Base-by-base conservation (phyloP, 257 asterid genomes). In the Paulownia fortunei region DNA sequence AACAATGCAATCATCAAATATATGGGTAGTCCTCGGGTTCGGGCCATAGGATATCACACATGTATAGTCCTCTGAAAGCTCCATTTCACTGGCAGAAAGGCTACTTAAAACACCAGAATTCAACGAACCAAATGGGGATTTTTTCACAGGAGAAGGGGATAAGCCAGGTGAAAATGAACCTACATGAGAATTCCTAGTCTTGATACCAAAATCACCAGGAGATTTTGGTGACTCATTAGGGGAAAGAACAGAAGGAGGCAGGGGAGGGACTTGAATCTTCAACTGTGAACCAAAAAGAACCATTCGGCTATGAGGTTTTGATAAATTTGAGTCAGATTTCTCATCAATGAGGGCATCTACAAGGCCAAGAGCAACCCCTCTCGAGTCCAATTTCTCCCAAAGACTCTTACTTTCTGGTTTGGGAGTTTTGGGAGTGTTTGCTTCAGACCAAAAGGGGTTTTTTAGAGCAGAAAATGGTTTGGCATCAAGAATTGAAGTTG, bases 21-120 rank as follows among this genome's bases (percentile, higher is more conserved):
- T 92, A 67, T 94, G 98, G 15, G 91, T 92, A 23, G 96, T 94
- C 47, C 74, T 92, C 7, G 97, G 97, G 82, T 89, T 94, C 16
- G 96, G 96, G 24, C 97, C 98, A 46, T 87, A 81, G 23, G 94
- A 88, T 36, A 92, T 89, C 77, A 94, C 98, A 76, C 98, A 84
- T 4, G 98, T 92, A 64, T 94, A 94, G 68, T 94, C 98, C 89
- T 94, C 98, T 0, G 97, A 94, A 16, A 91, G 91, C 89, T 92
- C 97, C 92, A 94, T 91, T 76, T 89, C 97, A 76, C 77, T 80
- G 46, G 84, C 86, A 55, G 98, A 90, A 16, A 92, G 87, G 62
- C 83, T 72, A 71, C 90, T 76, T 37, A 77, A 67, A 69, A 39
- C 69, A 42, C 79, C 83, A 5, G 89, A 83, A 78, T 85, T 85